phyloP scores from a whole-genome alignment of 441 rosid genomes.

The Flueggea neowawraea region DNA sequence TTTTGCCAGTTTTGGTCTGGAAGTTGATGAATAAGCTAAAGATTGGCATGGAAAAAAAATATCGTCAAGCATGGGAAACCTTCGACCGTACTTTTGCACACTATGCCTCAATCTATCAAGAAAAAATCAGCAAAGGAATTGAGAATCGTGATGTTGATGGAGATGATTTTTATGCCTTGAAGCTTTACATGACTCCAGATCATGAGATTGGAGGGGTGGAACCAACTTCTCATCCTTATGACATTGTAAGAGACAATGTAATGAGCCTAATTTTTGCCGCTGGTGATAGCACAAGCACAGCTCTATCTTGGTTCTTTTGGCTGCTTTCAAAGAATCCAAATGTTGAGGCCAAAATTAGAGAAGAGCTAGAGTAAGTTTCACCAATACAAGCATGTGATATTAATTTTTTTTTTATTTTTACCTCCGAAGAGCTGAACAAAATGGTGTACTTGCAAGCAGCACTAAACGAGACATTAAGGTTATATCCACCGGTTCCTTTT shows the following conservation, averaged over 20 bases:
- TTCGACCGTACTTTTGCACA: constrained; percentile 2
- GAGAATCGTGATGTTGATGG: constrained; percentile 7
- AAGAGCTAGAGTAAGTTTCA: constrained; percentile 19
- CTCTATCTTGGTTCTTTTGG: constrained; percentile 40
- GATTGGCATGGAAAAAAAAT: too few relatives aligned
- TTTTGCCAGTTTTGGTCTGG: too few relatives aligned
- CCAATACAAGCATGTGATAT: neutral
- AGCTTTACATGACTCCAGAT: too few relatives aligned
- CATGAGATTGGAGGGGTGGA: too few relatives aligned
- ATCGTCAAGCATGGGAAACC: constrained; percentile 1
- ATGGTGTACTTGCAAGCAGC: constrained; percentile 58
- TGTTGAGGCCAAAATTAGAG: constrained; percentile 18
- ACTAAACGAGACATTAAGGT: constrained; percentile 46
- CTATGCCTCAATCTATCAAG: too few relatives aligned
- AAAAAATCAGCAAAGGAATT: too few relatives aligned
- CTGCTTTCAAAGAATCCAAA: constrained; percentile 26
- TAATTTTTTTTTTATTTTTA: neutral
- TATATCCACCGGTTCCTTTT: constrained; percentile 54
- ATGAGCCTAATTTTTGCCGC: too few relatives aligned
- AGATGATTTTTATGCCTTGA: constrained; percentile 2
- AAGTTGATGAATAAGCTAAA: too few relatives aligned
- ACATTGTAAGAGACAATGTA: constrained; percentile 15
- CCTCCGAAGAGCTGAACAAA: constrained; percentile 19
- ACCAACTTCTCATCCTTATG: too few relatives aligned
- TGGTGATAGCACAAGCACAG: constrained; percentile 28